Conservation (phyloP, 495 filamentous ascomycete genomes). For the Xylaria intraflava region DNA sequence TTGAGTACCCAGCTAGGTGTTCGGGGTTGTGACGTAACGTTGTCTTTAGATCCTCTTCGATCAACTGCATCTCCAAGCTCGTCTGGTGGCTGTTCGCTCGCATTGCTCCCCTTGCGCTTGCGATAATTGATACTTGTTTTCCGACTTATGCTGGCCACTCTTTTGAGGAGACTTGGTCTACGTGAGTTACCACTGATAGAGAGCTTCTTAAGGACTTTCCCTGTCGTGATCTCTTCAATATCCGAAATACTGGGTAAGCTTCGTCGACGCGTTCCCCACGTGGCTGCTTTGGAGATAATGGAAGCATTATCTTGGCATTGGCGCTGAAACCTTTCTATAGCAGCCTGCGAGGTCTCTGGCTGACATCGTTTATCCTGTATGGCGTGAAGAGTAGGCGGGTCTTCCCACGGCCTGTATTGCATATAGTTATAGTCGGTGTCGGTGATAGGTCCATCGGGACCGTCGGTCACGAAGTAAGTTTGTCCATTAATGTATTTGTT, state of each 20-base stretch:
- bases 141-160: conserved; percentile 48
- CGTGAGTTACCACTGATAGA: conserved; percentile 47
- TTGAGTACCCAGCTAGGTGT: conserved; percentile 48
- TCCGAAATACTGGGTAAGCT: conserved; percentile 55
- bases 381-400: conserved; percentile 36
- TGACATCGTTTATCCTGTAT: conserved; percentile 36
- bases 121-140: conserved; percentile 43
- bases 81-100: conserved; percentile 34
- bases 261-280: conserved; percentile 62
- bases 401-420: conserved; percentile 41
- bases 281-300: conserved; percentile 58
- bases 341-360: conserved; percentile 45
- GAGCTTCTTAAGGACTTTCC: conserved; percentile 56
- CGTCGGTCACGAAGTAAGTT: conserved; percentile 37
- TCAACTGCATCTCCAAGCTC: conserved; percentile 27
- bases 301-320: conserved; percentile 45
- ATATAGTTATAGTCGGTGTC: conserved; percentile 40
- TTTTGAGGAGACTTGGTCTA: conserved; percentile 36
- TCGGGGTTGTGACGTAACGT: conserved; percentile 46
- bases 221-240: conserved; percentile 51
- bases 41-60: conserved; percentile 44
- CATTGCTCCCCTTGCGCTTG: conserved; percentile 41
- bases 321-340: conserved; percentile 43
- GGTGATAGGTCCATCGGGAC: conserved; percentile 33
- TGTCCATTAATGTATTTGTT: conserved; percentile 40